Evolutionary conservation across 2,329 filamentous ascomycete species (phyloP), one percentile per base, ranked within the genome.

Genomic region (Chaetoscypha palmicola): DNA sequence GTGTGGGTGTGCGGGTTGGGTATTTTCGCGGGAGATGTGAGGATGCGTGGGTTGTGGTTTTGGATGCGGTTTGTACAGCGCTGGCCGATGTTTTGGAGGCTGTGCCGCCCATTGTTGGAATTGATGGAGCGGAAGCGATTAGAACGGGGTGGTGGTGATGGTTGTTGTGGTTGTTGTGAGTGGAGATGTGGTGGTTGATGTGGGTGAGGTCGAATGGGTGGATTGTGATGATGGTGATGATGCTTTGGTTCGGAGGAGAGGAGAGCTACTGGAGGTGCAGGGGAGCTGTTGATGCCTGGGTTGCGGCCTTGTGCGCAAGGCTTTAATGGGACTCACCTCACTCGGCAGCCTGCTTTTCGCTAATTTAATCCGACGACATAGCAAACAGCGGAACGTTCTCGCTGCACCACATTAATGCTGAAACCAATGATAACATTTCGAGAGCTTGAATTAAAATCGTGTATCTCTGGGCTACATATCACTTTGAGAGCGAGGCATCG

Each of bases 11-110:
- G 16, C 56, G 48, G 9, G 58, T 57, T 20, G 59, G 59, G 32
- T 60, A 61, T 58, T 57, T 61, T 16, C 59, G 53, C 4, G 53
- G 46, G 34, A 49, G 42, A 23, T 11, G 14, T 2, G 51, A 31
- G 9, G 38, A 19, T 37, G 49, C 48, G 12, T 53, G 47, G 7
- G 48, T 22, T 43, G 49, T 41, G 10, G 53, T 46, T 7, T 48
- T 30, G 45, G 50, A 51, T 2, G 50, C 43, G n/a, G 50, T 51
- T 10, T 40, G 42, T 38, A 48, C 47, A 9, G 21, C 28, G 22
- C 28, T 22, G 3, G 39, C 26, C 23, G 24, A 22, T 5, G 52
- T 48, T 52, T 59, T 61, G 3, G 58, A 61, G 36, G 51, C 33
- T 26, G 55, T 52, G 8, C 50, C 47, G 1, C 58, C 58, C 58